Evolutionary conservation across 2,329 filamentous ascomycete species (phyloP).

Genomic region (Fusarium sp.): DNA sequence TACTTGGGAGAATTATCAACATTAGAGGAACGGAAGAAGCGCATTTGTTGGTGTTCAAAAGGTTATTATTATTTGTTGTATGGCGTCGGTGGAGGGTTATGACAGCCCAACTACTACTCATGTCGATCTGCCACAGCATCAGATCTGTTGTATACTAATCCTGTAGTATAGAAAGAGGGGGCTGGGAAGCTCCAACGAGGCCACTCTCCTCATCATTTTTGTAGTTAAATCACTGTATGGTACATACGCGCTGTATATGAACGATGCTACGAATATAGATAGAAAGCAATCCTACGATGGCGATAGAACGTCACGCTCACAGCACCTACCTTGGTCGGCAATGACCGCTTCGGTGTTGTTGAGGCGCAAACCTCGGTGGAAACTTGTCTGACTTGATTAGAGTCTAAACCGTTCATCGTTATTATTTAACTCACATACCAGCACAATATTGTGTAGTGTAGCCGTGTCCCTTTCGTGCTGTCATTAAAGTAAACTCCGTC

Average conservation of each 20-base stretch:
- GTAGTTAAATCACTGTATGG: slow-evolving; percentile 20
- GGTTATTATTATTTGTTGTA: slow-evolving; percentile 47
- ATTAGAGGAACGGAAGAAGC: slow-evolving; percentile 42
- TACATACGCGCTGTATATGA: slow-evolving; percentile 1
- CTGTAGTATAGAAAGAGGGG: slow-evolving; percentile 47
- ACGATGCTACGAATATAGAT: slow-evolving; percentile 19
- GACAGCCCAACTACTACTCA: slow-evolving; percentile 41
- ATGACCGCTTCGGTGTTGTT: slow-evolving; percentile 14
- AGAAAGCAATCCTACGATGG: slow-evolving; percentile 12
- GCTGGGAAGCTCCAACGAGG: slow-evolving; percentile 45
- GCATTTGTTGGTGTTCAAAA: slow-evolving; percentile 55
- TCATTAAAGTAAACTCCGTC: slow-evolving; percentile 22
- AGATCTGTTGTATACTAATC: slow-evolving; percentile 50
- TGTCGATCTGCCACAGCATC: slow-evolving; percentile 45
- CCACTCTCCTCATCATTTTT: slow-evolving; percentile 51
- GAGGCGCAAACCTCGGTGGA: slow-evolving; percentile 18
- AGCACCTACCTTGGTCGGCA: slow-evolving; percentile 35
- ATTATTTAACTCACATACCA: slow-evolving; percentile 49
- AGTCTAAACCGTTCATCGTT: slow-evolving; percentile 46
- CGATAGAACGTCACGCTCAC: slow-evolving; percentile 8
- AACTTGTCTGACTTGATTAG: slow-evolving; percentile 47
- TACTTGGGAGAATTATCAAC: slow-evolving; percentile 32
- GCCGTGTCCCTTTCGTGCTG: slow-evolving; percentile 18
- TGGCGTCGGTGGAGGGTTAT: slow-evolving; percentile 46
- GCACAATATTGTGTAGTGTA: slow-evolving; percentile 28